phyloP scores from a whole-genome alignment of 208 protist species.

The Trypanosoma avium region DNA sequence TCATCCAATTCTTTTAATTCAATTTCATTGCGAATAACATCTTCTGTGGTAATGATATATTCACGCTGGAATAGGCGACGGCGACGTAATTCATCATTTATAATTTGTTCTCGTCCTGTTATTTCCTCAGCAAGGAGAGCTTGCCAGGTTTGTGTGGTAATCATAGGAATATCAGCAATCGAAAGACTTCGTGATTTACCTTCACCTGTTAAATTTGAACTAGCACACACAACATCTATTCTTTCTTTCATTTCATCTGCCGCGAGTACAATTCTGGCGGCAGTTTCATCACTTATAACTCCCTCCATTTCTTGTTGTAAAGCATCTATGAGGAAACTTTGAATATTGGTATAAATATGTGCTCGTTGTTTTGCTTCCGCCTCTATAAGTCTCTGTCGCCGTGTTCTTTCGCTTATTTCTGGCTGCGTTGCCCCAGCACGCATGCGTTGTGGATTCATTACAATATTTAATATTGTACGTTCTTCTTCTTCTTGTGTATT shows the following conservation, averaged over 20 bases:
- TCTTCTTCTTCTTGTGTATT: conserved; percentile 39
- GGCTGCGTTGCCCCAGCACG: neutral
- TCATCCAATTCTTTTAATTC: conserved; percentile 51
- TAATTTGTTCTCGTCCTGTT: conserved; percentile 37
- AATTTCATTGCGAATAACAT: conserved; percentile 38
- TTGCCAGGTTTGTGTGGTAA: conserved; percentile 35
- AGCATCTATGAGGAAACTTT: conserved; percentile 17
- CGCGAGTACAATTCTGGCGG: conserved; percentile 46
- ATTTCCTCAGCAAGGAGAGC: conserved; percentile 48
- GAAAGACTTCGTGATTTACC: conserved; percentile 10
- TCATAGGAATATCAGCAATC: neutral
- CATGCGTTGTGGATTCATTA: conserved; percentile 42
- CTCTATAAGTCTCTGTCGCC: conserved; percentile 14
- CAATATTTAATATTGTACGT: conserved; percentile 39
- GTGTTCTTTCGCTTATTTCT: conserved; percentile 10
- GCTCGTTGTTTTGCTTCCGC: conserved; percentile 25
- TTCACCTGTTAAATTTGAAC: conserved; percentile 4
- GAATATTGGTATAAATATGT: conserved; percentile 21
- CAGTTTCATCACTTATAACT: conserved; percentile 47
- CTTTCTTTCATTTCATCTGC: conserved; percentile 61
- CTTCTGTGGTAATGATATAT: conserved; percentile 42
- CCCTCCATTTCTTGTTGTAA: conserved; percentile 36
- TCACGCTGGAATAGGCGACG: conserved; percentile 57
- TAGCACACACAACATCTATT: conserved; percentile 42
- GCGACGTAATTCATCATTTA: conserved; percentile 52